Base-by-base conservation (phyloP, 306 rosid genomes). In the Malus sylvestris region DNA sequence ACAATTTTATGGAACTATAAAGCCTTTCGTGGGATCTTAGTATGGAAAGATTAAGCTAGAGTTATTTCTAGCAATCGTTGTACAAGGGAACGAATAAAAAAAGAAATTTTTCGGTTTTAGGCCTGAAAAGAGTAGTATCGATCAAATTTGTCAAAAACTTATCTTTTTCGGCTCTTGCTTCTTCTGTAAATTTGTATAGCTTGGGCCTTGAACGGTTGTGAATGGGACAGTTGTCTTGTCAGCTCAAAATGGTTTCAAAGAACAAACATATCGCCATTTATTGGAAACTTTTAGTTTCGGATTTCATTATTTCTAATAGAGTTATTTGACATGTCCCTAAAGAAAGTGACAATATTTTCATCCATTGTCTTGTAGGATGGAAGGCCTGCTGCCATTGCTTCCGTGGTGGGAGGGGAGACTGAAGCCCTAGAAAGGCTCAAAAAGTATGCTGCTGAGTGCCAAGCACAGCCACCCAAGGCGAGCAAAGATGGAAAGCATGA, bases 391-490 rank as follows among this genome's bases (percentile, higher is more conserved):
- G 88, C 89, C 46, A 86, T 78, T 85, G 69, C 85, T 85, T 79
- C 93, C 22, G 78, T 89, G 89, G 85, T 87, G 30, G 99, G 99
- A 83, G 99, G 99, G 72, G 99, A 96, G 82, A 89, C 90, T 59
- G 99, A 91, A 87, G 99, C 98, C 51, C 75, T 91, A 5, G 88
- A 87, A 84, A 91, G 88, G 90, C 93, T 96, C 68, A 77, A 84
- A 78, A 91, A 72, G 64, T 96, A 89, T 88, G 96, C 93, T 11
- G 93, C 93, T 63, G 99, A 91, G 81, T 87, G 90, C 83, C 89
- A 83, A 75, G 94, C 91, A 30, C 98, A 91, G 53, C 96, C 93
- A 16, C 86, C 78, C 59, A 95, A 90, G 76, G 86, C 86, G 29
- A 57, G 73, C 71, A 91, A 83, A 70, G 84, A 85, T 67, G 96